These are phyloP conservation scores for Stellera chamaejasme DNA, from an alignment of 345 rosid genomes.

Conservation along the genomic window DNA sequence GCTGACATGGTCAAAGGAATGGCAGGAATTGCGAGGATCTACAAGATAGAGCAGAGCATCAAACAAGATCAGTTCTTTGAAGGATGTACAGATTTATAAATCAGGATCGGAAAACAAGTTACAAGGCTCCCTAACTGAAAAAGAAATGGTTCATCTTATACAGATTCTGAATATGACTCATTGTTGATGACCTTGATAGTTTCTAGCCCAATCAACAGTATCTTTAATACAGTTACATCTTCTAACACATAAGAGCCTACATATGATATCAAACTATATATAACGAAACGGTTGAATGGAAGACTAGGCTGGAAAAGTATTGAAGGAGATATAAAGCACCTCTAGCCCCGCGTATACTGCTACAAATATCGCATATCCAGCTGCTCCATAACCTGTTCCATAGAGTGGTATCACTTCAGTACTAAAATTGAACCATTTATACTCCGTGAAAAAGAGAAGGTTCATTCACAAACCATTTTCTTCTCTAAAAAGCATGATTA, in stretches of 20 bases:
- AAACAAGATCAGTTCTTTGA: constrained; percentile 10
- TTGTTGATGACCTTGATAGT: background rate
- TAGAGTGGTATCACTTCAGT: constrained; percentile 3
- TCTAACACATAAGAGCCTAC: background rate
- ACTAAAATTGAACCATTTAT: constrained; percentile 6
- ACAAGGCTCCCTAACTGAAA: background rate
- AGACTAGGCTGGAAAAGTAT: constrained; percentile 1
- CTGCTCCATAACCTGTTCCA: constrained; percentile 78
- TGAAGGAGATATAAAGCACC: constrained; percentile 31
- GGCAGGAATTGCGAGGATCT: constrained; percentile 96
- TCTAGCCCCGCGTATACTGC: constrained; percentile 94
- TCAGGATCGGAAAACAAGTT: background rate
- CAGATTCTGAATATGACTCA: background rate
- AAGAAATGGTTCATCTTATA: too few species aligned
- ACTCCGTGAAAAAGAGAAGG: background rate
- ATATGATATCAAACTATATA: background rate
- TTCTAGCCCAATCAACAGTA: constrained; percentile 1
- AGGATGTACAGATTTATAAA: background rate
- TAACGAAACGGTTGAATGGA: background rate
- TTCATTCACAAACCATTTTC: background rate
- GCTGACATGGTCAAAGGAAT: constrained; percentile 97
- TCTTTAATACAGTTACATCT: background rate
- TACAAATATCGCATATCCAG: constrained; percentile 90
- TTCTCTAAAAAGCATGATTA: background rate
- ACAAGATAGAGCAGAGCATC: constrained; percentile 11